Conservation (phyloP, 2,329 filamentous ascomycete species). For the Trichophyton equinum region DNA sequence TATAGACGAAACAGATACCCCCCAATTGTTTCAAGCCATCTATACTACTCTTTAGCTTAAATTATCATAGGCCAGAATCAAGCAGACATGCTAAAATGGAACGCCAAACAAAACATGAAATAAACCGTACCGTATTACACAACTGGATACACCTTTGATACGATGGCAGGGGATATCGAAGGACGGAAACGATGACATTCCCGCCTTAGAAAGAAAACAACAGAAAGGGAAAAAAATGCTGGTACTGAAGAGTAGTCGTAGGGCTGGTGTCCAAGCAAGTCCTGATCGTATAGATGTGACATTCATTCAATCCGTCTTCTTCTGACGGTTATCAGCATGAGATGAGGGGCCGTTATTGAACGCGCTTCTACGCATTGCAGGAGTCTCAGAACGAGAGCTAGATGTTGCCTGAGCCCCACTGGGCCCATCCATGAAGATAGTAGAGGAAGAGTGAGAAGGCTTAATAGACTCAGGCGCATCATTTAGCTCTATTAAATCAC, state of each 20-base stretch:
- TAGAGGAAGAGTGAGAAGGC: not conserved
- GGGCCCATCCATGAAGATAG: not conserved
- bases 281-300: not conserved
- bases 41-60: not conserved
- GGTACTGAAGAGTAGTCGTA: not conserved
- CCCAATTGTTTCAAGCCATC: not conserved
- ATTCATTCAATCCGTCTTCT: not conserved
- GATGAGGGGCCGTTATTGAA: not conserved
- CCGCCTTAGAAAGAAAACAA: not conserved
- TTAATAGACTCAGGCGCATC: conserved; percentile 21
- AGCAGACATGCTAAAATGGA: not conserved
- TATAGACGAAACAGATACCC: not conserved
- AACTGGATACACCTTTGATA: not conserved
- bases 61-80: not conserved
- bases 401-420: not conserved
- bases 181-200: not conserved
- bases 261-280: not conserved
- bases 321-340: not conserved
- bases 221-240: not conserved
- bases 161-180: not conserved
- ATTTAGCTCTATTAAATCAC: conserved; percentile 35
- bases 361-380: not conserved
- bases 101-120: not conserved
- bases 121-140: not conserved
- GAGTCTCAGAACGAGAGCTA: not conserved